A percentile compares a stretch with the other conserved stretches of the same genome.
phyloP scores from a whole-genome alignment of 164 flowering plant species.

The Vitis labrusca region DNA sequence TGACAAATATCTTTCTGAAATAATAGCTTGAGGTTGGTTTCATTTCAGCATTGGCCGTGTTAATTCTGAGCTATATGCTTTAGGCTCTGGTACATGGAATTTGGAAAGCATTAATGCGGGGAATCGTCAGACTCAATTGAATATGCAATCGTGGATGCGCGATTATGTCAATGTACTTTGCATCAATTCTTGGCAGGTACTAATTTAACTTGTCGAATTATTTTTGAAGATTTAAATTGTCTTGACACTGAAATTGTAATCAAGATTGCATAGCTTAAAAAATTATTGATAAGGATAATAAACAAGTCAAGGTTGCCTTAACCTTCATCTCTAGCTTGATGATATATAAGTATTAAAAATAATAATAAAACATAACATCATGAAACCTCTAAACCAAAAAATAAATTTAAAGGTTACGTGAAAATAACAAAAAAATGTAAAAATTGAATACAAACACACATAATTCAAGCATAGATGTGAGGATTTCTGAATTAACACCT shows the following conservation, averaged over 20 bases:
- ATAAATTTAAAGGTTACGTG: too few species aligned
- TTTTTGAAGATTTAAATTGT: too few species aligned
- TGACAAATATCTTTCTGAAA: neutral
- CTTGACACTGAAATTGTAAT: neutral
- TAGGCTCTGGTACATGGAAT: slow-evolving; percentile 67
- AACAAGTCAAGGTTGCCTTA: neutral
- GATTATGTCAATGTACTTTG: slow-evolving; percentile 84
- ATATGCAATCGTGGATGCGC: slow-evolving; percentile 55
- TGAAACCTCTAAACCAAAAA: too few species aligned
- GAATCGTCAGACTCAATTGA: slow-evolving; percentile 21
- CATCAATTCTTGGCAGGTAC: slow-evolving; percentile 96
- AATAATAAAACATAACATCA: too few species aligned
- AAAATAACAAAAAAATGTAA: too few species aligned
- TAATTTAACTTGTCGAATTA: neutral
- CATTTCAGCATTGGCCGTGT: slow-evolving; percentile 88
- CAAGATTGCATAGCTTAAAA: neutral
- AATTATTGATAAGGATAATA: neutral
- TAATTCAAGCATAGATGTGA: too few species aligned
- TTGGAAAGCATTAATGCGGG: slow-evolving; percentile 17
- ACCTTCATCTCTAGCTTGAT: too few species aligned
- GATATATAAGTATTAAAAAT: too few species aligned
- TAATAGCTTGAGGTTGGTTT: neutral
- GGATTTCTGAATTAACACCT: too few species aligned
- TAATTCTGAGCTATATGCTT: slow-evolving; percentile 76
- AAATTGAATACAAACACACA: too few species aligned